Evolutionary conservation across 1,139 yeast species (phyloP).

Genomic region (Trichomonascaceae sp.): DNA sequence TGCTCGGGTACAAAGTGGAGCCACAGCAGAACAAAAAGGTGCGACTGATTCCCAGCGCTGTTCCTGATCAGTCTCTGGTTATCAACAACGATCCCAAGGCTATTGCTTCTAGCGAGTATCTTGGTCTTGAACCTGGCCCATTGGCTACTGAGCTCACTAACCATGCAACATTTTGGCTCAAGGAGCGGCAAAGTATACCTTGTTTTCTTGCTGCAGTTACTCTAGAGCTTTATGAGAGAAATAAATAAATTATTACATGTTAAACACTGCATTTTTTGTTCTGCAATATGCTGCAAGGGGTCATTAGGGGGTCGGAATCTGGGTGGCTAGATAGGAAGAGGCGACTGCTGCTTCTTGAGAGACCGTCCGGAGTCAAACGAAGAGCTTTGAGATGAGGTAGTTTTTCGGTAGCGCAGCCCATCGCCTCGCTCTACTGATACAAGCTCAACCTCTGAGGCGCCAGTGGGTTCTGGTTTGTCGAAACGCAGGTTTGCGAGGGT

Average conservation of each 20-base stretch:
- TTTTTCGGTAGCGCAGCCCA: too few relatives aligned
- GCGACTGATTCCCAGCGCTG: conserved; percentile 38
- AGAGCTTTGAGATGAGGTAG: too few relatives aligned
- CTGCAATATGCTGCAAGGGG: too few relatives aligned
- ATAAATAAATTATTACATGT: conserved; percentile 15
- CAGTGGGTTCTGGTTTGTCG: too few relatives aligned
- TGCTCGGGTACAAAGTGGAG: conserved; percentile 66
- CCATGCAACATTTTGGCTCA: conserved; percentile 53
- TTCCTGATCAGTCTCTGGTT: conserved; percentile 24
- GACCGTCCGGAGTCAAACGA: too few relatives aligned
- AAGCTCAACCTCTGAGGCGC: too few relatives aligned
- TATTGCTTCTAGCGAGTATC: conserved; percentile 21
- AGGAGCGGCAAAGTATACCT: conserved; percentile 58
- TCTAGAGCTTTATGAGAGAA: conserved; percentile 43
- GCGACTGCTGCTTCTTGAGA: too few relatives aligned
- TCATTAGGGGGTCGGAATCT: too few relatives aligned
- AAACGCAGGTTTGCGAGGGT: conserved; percentile 29
- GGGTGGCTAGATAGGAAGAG: too few relatives aligned
- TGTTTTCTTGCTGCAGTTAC: conserved; percentile 71
- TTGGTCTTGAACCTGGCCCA: conserved; percentile 21
- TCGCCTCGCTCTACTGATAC: too few relatives aligned
- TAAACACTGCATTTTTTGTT: conserved; percentile 2
- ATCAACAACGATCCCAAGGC: conserved; percentile 26
- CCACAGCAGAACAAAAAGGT: conserved; percentile 56
- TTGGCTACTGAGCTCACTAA: conserved; percentile 41